Conservation (phyloP, 176 grass and related monocot genomes). For the Puccinellia tenuiflora region DNA sequence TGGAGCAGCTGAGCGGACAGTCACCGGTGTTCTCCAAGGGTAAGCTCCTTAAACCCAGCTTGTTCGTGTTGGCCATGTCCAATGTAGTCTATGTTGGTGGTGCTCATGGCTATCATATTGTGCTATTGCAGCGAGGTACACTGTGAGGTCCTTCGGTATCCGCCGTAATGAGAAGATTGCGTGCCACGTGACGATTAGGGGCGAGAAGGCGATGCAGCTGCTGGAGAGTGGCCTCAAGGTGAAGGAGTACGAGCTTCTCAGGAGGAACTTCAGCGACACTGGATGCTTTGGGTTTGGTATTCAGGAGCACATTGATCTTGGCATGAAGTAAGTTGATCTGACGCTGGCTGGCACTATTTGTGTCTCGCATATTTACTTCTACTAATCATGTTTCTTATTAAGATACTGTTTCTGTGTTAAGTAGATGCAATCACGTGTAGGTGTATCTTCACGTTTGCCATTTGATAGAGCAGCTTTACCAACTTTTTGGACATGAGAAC, state of each 20-base stretch:
- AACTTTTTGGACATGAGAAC: background rate
- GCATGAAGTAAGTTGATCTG: constrained; percentile 65
- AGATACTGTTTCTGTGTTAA: background rate
- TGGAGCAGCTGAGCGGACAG: constrained; percentile 88
- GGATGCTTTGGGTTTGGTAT: constrained; percentile 90
- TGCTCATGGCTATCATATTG: background rate
- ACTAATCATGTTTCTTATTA: background rate
- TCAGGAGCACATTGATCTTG: constrained; percentile 89
- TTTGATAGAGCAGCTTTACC: background rate
- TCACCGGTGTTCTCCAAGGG: constrained; percentile 87
- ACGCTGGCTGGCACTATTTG: background rate
- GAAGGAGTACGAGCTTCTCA: constrained; percentile 83
- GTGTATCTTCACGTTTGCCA: background rate
- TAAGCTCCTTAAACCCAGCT: constrained; percentile 10
- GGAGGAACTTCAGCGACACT: constrained; percentile 87
- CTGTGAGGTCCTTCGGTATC: constrained; percentile 78
- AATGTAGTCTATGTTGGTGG: background rate
- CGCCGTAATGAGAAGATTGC: constrained; percentile 89
- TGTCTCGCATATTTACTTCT: background rate
- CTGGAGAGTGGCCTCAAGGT: constrained; percentile 91
- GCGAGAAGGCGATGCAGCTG: constrained; percentile 91
- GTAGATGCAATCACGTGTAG: background rate
- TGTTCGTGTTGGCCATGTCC: background rate
- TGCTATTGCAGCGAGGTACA: constrained; percentile 52
- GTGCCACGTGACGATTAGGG: constrained; percentile 71